Base-by-base conservation (phyloP, 2,329 filamentous ascomycete genomes). In the Ustilaginoidea virens region DNA sequence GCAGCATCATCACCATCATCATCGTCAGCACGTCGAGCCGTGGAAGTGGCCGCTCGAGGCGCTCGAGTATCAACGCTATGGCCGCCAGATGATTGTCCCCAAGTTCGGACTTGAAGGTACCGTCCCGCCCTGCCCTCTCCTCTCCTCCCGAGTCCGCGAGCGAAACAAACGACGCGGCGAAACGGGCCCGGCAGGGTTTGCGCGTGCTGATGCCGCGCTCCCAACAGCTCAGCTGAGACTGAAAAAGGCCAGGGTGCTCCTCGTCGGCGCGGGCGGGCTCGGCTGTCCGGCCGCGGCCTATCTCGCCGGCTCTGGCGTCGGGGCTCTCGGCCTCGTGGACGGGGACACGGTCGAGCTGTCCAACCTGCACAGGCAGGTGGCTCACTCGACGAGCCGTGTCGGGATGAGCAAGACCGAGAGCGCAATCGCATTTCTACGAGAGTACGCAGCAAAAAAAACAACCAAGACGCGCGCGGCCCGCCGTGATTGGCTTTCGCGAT, bases 231-330 rank as follows among this genome's bases (percentile, higher is more conserved):
- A 96, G 53, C 58, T 87, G 5, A 64, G 69, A 18, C 60, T 96
- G 11, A 78, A 73, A 43, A 58, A 63, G 1, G 63, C 81, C 1
- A 71, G 63, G 13, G 74, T 94, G 5, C 64, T 96, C 6, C 63
- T 98, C 26, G 68, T 98, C 15, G 90, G 90, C 8, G 76, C 81
- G 2, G 90, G 90, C 5, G 90, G 90, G 0, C 59, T 98, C 9
- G 90, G 90, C 8, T 96, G 83, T 48, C 90, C 90, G 8, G 85
- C 90, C 9, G 81, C 86, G 1, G 69, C 80, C n/a, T 98, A 98
- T 47, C 69, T 98, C 2, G 82, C 85, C 7, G 87, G 83, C 14
- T 80, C 90, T 2, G 90, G 90, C 1, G 67, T 94, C 1, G 85
- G 86, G 7, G 80, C 66, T 0, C 53, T 98, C 12, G 86, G 87